Base-by-base conservation (phyloP, 2,329 filamentous ascomycete species). In the Domatiomyces globalis region DNA sequence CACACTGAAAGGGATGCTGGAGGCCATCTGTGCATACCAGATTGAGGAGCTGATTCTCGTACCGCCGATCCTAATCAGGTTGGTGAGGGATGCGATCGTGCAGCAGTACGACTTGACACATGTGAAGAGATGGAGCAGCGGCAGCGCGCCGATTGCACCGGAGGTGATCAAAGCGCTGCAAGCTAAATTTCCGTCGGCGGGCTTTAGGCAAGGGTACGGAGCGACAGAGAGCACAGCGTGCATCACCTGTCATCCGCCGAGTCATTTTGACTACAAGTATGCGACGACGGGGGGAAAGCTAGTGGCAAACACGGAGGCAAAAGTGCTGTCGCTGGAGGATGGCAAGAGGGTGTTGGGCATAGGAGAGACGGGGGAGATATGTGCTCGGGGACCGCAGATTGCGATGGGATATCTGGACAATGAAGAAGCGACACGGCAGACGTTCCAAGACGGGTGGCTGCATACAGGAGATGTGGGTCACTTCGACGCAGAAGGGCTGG, bases 321-420 rank as follows among this genome's bases (percentile, higher is more conserved):
- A 78, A 57, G 74, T 83, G 49, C 60, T 82, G 22, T 72, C 76
- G 42, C 58, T 63, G 19, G 72, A 75, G 9, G 61, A 60, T 0
- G 78, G 76, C 0, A 69, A 67, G 0, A 69, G 67, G 0, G 56
- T 55, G 39, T 71, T 72, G 0, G 73, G 68, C 0, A 61, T 75
- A 2, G 71, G 71, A 29, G 69, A 81, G 60, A 68, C 73, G 0
- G 77, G 77, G 4, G 77, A 80, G 61, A 69, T 80, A 1, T 85
- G 86, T 72, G 73, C 92, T 51, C 81, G 81, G 51, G 87, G 87
- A 0, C 86, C 87, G 0, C 92, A 94, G 56, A 73, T 90, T 33
- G 89, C 89, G 68, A 73, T 78, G 59, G 87, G 85, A 1, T 94
- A 90, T 63, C 74, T 83, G 59, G 85, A 87, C 61, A 84, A 85